Conservation (phyloP, 2,329 filamentous ascomycete species). For the Calonectria fujianensis region DNA sequence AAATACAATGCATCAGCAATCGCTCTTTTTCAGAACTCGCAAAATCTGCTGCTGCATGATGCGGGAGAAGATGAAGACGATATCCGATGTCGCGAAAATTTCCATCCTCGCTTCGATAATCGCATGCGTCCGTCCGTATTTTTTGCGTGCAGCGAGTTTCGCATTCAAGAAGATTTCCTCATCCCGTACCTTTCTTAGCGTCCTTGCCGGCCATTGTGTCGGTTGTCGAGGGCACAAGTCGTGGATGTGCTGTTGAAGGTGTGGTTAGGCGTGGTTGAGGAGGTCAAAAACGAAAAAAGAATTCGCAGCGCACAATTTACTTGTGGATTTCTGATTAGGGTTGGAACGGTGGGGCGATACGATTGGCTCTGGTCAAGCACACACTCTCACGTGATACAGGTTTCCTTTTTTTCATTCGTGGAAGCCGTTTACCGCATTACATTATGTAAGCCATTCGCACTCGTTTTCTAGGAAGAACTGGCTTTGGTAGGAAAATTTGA, state of each 20-base stretch:
- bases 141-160: slow-evolving; percentile 42
- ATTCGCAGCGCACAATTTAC: slow-evolving; percentile 47
- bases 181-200: slow-evolving; percentile 68
- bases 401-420: background rate
- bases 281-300: slow-evolving; percentile 43
- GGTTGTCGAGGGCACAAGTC: slow-evolving; percentile 54
- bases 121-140: slow-evolving; percentile 27
- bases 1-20: slow-evolving; percentile 80
- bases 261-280: slow-evolving; percentile 50
- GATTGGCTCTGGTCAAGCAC: slow-evolving; percentile 38
- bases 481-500: background rate
- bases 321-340: slow-evolving; percentile 53
- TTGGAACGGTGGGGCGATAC: slow-evolving; percentile 31
- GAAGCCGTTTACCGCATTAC: background rate
- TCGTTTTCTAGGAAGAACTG: background rate
- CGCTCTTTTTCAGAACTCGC: slow-evolving; percentile 82
- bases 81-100: slow-evolving; percentile 42
- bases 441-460: slow-evolving; percentile 36
- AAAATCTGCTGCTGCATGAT: slow-evolving; percentile 85
- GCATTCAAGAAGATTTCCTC: slow-evolving; percentile 46
- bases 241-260: slow-evolving; percentile 51
- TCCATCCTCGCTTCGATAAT: slow-evolving; percentile 42
- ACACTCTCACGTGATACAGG: slow-evolving; percentile 36
- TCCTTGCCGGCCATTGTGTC: slow-evolving; percentile 61
- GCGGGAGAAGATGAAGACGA: slow-evolving; percentile 59